phyloP scores from a whole-genome alignment of 768 basidiomycete genomes.

The Boletus vermiculosoides region DNA sequence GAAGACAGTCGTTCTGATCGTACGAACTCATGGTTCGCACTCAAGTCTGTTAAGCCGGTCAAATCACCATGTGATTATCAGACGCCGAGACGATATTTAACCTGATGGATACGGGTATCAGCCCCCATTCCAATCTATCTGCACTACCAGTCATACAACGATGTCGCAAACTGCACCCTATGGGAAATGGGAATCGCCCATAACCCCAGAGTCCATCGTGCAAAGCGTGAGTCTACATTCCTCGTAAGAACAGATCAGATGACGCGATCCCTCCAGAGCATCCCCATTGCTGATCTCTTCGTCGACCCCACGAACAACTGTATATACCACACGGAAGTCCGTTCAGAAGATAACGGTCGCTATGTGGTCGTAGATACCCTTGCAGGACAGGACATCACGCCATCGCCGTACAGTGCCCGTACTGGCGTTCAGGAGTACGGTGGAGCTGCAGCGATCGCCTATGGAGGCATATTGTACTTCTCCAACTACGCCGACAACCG shows the following conservation, averaged over 20 bases:
- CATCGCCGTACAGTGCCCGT: conserved; percentile 52
- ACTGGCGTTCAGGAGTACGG: conserved; percentile 71
- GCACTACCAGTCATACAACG: background rate
- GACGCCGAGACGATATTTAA: background rate
- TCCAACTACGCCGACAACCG: conserved; percentile 53
- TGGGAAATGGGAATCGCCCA: conserved; percentile 61
- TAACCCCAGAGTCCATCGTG: conserved; percentile 52
- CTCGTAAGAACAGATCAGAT: background rate
- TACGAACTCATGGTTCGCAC: too few relatives aligned
- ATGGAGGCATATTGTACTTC: conserved; percentile 54
- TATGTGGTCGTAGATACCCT: conserved; percentile 55
- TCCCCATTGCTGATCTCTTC: conserved; percentile 42
- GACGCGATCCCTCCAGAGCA: conserved; percentile 23
- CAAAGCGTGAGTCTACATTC: conserved; percentile 38
- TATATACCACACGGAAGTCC: conserved; percentile 57
- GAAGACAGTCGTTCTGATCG: too few relatives aligned
- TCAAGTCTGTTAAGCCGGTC: background rate
- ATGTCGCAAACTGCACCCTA: conserved; percentile 45
- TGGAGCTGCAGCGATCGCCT: conserved; percentile 56
- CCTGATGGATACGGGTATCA: background rate
- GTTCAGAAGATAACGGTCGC: conserved; percentile 57
- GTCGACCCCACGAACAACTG: conserved; percentile 48
- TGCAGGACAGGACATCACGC: conserved; percentile 49
- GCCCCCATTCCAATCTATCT: background rate
- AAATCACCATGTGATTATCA: background rate